phyloP scores from a whole-genome alignment of 139 green algal species.

The Microglena sp. region DNA sequence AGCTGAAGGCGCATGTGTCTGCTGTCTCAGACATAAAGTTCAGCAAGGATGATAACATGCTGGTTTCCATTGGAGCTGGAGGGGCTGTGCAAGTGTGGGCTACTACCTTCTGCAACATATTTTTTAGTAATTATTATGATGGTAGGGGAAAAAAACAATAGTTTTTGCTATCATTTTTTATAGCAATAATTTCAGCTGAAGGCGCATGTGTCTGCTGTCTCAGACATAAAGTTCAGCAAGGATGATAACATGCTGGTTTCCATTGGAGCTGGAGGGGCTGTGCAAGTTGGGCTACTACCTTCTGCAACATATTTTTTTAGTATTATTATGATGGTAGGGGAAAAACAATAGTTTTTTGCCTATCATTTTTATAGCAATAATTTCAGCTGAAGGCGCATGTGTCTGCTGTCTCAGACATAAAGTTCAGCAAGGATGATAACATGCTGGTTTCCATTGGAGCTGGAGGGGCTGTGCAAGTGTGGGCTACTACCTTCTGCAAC shows the following conservation, averaged over 20 bases:
- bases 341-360: too few relatives aligned
- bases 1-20: conserved; percentile 37
- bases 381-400: conserved; percentile 39
- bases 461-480: conserved; percentile 32
- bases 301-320: too few relatives aligned
- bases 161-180: too few relatives aligned
- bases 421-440: conserved; percentile 29
- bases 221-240: conserved; percentile 20
- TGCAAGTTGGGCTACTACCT: too few relatives aligned
- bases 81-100: conserved; percentile 34
- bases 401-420: conserved; percentile 25
- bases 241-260: conserved; percentile 41
- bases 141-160: too few relatives aligned
- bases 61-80: conserved; percentile 35
- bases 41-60: conserved; percentile 24
- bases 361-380: too few relatives aligned
- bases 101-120: too few relatives aligned
- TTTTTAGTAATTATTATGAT: too few relatives aligned
- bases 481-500: too few relatives aligned
- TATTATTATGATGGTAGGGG: too few relatives aligned
- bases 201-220: conserved; percentile 37
- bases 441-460: conserved; percentile 35
- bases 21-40: conserved; percentile 30
- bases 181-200: too few relatives aligned
- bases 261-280: conserved; percentile 29